Percentiles rank a stretch among this genome's conserved stretches.
Conservation (phyloP, 805 yeast species). For the Pichia heedii region DNA sequence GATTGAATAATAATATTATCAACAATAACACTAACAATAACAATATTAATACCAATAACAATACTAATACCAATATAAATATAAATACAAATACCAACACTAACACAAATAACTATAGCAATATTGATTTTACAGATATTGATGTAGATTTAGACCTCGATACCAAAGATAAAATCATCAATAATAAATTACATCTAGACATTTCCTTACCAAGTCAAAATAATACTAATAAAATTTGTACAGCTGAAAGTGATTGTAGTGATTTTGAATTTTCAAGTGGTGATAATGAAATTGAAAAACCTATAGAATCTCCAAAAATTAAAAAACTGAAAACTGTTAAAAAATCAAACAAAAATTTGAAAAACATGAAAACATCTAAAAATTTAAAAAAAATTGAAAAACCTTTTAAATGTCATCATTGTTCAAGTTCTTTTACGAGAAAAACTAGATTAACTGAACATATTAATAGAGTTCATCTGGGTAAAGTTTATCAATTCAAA, state of each 20-base stretch:
- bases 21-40: background rate
- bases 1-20: background rate
- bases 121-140: no score
- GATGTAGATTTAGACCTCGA: no score
- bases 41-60: background rate
- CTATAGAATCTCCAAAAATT: no score
- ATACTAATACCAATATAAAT: no score
- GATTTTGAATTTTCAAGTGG: no score
- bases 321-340: no score
- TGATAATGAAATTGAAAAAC: no score
- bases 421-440: slow-evolving; percentile 20
- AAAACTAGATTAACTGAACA: slow-evolving; percentile 23
- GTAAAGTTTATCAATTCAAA: slow-evolving; percentile 12
- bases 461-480: slow-evolving; percentile 17
- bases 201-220: background rate
- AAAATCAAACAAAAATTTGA: no score
- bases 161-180: background rate
- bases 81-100: no score
- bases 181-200: background rate
- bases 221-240: background rate
- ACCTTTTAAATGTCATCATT: slow-evolving; percentile 16
- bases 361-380: background rate
- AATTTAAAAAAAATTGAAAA: slow-evolving; percentile 5
- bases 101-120: no score
- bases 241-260: background rate